Evolutionary conservation across 441 rosid genomes (phyloP), one percentile per base, ranked within the genome.

Genomic region (Euphorbia schlechtendalii): DNA sequence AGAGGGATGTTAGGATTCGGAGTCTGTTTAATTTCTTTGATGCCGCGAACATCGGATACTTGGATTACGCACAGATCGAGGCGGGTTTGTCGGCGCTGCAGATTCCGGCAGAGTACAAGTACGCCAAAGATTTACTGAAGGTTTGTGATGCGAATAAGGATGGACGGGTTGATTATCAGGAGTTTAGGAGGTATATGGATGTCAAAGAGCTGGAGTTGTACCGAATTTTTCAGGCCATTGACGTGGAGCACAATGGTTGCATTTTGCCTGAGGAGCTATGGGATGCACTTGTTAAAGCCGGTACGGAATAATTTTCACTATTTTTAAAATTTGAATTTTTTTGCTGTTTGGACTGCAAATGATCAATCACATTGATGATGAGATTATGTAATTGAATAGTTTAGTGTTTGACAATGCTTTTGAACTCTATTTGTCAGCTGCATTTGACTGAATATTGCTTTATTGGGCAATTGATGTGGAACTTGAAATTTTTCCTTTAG

Each of bases 171-270:
- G n/a, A n/a, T n/a, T n/a, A n/a, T n/a, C n/a, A n/a, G n/a, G n/a
- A n/a, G n/a, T n/a, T n/a, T n/a, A n/a, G n/a, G n/a, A n/a, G n/a
- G n/a, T n/a, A n/a, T n/a, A n/a, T 94, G 92, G 97, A 94, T 43
- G 92, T 71, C 61, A 94, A 94, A 78, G 97, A 94, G 89, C 85
- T 94, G 25, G 99, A 94, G 84, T 83, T 94, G 36, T 94, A 94
- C 66, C 67, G 83, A 75, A 94, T 94, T 43, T 94, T 94, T 65
- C 92, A 90, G 61, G 86, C 92, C 52, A 94, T 94, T 74, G 99
- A 94, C 74, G 99, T 94, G n/a, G 97, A 84, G 49, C 99, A 87
- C 63, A 90, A 78, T 61, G 97, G 99, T 10, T 94, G 94, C 87
- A 94, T 94, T 84, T 76, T 90, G 74, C 99, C 97, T 0, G 99